These are phyloP conservation scores for Pleurotus cornucopiae DNA, from an alignment of 768 basidiomycete species.

Conservation along the genomic window DNA sequence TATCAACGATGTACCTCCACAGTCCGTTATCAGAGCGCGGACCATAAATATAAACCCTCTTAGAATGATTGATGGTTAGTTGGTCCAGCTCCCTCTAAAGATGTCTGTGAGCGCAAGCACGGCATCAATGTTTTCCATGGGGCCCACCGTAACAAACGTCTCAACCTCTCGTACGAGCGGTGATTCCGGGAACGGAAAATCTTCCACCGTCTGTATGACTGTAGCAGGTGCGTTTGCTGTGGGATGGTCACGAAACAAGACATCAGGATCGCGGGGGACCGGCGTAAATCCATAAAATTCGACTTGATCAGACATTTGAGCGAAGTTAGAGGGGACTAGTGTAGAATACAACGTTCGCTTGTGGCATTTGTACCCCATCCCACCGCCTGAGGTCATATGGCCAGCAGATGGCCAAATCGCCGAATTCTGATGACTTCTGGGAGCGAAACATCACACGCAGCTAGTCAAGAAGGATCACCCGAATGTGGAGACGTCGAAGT, in stretches of 20 bases:
- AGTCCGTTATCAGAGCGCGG: slow-evolving; percentile 4
- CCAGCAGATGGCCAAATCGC: too few relatives aligned
- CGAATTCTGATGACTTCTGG: too few relatives aligned
- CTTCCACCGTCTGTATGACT: slow-evolving; percentile 37
- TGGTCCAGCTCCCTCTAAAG: slow-evolving; percentile 36
- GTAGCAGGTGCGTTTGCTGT: slow-evolving; percentile 32
- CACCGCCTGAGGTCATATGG: too few relatives aligned
- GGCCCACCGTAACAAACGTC: slow-evolving; percentile 32
- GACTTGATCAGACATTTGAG: slow-evolving; percentile 14
- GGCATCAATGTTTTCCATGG: not conserved
- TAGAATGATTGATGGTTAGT: slow-evolving; percentile 44
- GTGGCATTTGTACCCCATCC: slow-evolving; percentile 1
- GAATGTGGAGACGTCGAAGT: too few relatives aligned
- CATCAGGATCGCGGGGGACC: slow-evolving; percentile 43
- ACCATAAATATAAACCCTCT: slow-evolving; percentile 51
- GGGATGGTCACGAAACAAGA: slow-evolving; percentile 42
- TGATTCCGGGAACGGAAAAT: slow-evolving; percentile 41
- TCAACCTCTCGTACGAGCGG: slow-evolving; percentile 32
- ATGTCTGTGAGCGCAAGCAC: not conserved
- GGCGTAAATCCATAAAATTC: slow-evolving; percentile 44
- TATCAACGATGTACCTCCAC: not conserved
- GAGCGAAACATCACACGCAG: too few relatives aligned
- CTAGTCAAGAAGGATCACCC: too few relatives aligned
- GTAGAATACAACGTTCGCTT: not conserved
- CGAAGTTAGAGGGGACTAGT: not conserved